Evolutionary conservation across 306 rosid genomes (phyloP).

Genomic region (Adenanthera pavonina): DNA sequence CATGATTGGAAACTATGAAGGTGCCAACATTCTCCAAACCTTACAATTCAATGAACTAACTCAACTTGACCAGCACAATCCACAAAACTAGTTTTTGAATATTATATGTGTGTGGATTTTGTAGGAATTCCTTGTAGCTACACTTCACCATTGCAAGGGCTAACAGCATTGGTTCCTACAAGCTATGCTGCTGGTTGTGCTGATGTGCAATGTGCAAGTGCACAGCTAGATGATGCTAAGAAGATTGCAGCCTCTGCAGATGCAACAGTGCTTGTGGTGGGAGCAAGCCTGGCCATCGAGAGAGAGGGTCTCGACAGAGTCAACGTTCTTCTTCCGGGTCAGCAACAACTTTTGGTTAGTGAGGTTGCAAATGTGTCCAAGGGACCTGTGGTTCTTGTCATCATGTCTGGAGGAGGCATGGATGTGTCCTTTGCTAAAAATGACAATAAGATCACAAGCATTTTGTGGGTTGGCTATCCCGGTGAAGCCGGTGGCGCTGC

Average conservation of each 20-base stretch:
- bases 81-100: background rate
- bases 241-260: constrained; percentile 78
- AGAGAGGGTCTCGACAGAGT: constrained; percentile 79
- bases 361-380: constrained; percentile 79
- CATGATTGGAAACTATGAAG: constrained; percentile 96
- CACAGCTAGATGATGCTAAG: constrained; percentile 70
- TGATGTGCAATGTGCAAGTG: constrained; percentile 74
- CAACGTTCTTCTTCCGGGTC: constrained; percentile 83
- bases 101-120: background rate
- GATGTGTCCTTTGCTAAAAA: constrained; percentile 87
- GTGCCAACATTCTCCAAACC: constrained; percentile 40
- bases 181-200: constrained; percentile 68
- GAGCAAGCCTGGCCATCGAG: constrained; percentile 75
- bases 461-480: constrained; percentile 96
- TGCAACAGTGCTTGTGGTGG: constrained; percentile 81
- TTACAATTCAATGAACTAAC: background rate
- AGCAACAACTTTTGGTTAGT: constrained; percentile 67
- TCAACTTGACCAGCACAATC: background rate
- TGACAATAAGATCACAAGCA: constrained; percentile 69
- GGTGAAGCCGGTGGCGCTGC: constrained; percentile 99
- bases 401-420: constrained; percentile 98
- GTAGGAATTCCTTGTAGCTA: constrained; percentile 89
- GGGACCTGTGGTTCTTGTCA: constrained; percentile 89
- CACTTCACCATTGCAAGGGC: constrained; percentile 90
- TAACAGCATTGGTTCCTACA: constrained; percentile 68